Evolutionary conservation across 2,329 filamentous ascomycete genomes (phyloP), one percentile per base, ranked within the genome.

Genomic region (Nigrospora sphaerica): DNA sequence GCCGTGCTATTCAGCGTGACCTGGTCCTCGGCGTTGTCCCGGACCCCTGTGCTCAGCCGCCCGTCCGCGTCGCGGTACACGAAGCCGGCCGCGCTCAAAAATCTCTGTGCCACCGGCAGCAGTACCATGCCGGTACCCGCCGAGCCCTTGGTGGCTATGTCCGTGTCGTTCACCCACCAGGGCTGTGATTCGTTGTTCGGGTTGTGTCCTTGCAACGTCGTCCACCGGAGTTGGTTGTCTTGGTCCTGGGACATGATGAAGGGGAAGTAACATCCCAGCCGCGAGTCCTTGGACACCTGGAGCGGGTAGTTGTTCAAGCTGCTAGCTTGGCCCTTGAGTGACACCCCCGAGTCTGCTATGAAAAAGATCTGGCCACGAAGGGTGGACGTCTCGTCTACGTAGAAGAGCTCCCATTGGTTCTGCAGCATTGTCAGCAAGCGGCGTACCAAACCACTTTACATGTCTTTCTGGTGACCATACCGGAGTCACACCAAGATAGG

Each of bases 21-120:
- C 6, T 75, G 78, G 16, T 61, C 58, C 1, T 63, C 57, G 4
- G 65, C 59, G 39, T 76, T 73, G 42, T 77, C 71, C 46, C 63
- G 66, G 18, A 50, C 52, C 19, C 57, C 49, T 13, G 68, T 66
- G 14, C 57, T 42, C 39, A 49, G 16, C 6, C 17, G n/a, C 16
- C 48, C 48, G 17, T 18, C 28, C 28, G 13, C 34, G 10, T 39
- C 37, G 28, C 32, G 47, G 48, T 23, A 57, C 48, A 36, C 34
- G 28, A 49, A 42, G 18, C 48, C 48, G 9, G 14, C 48, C 18
- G 42, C 17, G 12, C 42, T 16, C n/a, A 19, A 18, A 33, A 36
- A 47, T 13, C 35, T 33, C 31, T 49, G 48, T 9, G 32, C 33
- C 13, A 49, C 18, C 7, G 48, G 48, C 14, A 49, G 34, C 41